Conservation (phyloP, 179 eudicot species). For the Heliamphora pulchella region DNA sequence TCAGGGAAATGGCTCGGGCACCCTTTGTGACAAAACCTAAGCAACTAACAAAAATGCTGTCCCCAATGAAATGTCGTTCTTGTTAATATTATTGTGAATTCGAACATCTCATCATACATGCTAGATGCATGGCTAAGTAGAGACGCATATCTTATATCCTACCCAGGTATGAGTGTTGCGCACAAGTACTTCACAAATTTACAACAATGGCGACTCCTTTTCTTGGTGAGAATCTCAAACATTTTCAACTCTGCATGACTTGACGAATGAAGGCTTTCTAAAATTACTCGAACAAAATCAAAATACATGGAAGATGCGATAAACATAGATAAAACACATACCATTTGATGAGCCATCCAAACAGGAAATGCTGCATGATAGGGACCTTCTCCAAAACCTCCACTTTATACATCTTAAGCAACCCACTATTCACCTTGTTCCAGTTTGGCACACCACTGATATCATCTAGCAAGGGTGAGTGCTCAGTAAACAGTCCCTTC, state of each 20-base stretch:
- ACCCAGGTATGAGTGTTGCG: no score
- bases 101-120: no score
- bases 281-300: neutral
- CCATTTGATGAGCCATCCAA: constrained; percentile 86
- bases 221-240: no score
- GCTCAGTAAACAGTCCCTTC: constrained; percentile 85
- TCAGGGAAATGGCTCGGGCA: neutral
- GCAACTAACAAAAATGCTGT: neutral
- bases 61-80: neutral
- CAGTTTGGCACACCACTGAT: constrained; percentile 87
- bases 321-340: constrained; percentile 25
- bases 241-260: no score
- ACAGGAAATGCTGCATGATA: constrained; percentile 91
- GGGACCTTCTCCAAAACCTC: constrained; percentile 96
- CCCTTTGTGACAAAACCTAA: neutral
- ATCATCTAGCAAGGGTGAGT: constrained; percentile 87
- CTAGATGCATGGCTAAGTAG: no score
- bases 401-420: constrained; percentile 90
- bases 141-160: no score
- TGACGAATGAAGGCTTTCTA: neutral
- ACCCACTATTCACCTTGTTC: constrained; percentile 84
- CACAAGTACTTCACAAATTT: no score
- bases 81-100: neutral
- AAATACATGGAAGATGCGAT: neutral
- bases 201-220: no score